Evolutionary conservation across 179 eudicot species (phyloP).

Genomic region (Heliamphora pulchella): DNA sequence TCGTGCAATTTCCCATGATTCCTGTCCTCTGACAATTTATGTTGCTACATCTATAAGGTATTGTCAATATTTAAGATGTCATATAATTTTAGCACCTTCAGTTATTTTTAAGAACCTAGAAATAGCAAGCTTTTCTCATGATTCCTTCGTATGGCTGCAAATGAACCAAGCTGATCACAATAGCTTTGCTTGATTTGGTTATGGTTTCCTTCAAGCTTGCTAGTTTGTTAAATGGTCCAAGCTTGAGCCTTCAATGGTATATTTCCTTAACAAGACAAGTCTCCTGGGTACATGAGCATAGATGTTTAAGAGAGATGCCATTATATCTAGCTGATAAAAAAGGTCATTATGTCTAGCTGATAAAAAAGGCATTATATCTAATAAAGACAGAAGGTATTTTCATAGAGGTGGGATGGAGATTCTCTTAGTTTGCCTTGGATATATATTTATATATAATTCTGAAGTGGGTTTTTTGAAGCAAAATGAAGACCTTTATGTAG

Average conservation of each 20-base stretch:
- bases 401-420: not conserved
- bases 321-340: too few relatives aligned
- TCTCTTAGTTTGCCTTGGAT: not conserved
- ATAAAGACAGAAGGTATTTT: not conserved
- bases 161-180: not conserved
- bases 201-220: not conserved
- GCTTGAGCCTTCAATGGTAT: not conserved
- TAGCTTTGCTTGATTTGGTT: not conserved
- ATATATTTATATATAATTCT: not conserved
- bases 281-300: too few relatives aligned
- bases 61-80: not conserved
- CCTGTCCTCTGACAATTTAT: conserved; percentile 25
- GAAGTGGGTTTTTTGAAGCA: not conserved
- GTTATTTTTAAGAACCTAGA: not conserved
- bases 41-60: conserved; percentile 30
- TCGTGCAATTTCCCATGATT: conserved; percentile 32
- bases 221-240: not conserved
- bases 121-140: not conserved
- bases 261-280: not conserved
- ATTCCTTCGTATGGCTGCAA: not conserved
- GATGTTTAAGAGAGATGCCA: too few relatives aligned
- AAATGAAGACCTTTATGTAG: not conserved
- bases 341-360: too few relatives aligned
- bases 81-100: not conserved
- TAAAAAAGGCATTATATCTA: too few relatives aligned